Evolutionary conservation across 2,329 filamentous ascomycete genomes (phyloP), one percentile per base, ranked within the genome.

Genomic region (Verticillium isaacii): DNA sequence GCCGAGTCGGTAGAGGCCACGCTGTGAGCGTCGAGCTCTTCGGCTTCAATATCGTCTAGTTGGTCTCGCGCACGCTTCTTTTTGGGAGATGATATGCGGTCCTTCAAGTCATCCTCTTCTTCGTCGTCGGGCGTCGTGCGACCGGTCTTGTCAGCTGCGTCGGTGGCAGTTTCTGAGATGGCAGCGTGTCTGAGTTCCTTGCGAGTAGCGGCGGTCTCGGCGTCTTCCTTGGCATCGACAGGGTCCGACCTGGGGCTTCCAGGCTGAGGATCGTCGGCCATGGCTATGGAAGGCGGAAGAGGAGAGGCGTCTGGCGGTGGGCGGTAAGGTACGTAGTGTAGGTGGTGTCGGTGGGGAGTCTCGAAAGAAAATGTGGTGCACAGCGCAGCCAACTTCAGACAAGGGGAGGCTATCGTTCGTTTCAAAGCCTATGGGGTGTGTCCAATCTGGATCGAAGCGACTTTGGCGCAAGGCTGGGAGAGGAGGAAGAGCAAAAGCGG

Each of bases 21-120:
- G 66, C 79, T 77, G 63, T 75, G 79, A 63, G 70, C 72, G 65
- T 80, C 80, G 64, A 78, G 80, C 39, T 75, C 73, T 41, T 76
- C 72, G n/a, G 32, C n/a, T 6, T 19, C 58, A 58, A 75, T 73
- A 57, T 81, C 77, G 32, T 87, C 85, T 17, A 86, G 74, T 71
- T 87, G 80, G 65, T 86, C 84, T 66, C 85, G 83, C 32, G 79
- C 82, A 66, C 86, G 80, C 77, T 89, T 89, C 79, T 89, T 89
- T 77, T 88, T 89, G 34, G 86, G 86, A 14, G 85, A 88, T 23
- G 80, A 77, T 55, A 86, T 69, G 62, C 81, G 77, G 57, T 86
- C 82, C 69, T 76, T 81, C 67, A 79, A 70, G 41, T 75, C 72
- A 59, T 80, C 74, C 58, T 73, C 71, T 37, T 72, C 69, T 23